These are phyloP conservation scores for Hemileccinum impolitum DNA, from an alignment of 768 basidiomycete genomes.

Conservation along the genomic window DNA sequence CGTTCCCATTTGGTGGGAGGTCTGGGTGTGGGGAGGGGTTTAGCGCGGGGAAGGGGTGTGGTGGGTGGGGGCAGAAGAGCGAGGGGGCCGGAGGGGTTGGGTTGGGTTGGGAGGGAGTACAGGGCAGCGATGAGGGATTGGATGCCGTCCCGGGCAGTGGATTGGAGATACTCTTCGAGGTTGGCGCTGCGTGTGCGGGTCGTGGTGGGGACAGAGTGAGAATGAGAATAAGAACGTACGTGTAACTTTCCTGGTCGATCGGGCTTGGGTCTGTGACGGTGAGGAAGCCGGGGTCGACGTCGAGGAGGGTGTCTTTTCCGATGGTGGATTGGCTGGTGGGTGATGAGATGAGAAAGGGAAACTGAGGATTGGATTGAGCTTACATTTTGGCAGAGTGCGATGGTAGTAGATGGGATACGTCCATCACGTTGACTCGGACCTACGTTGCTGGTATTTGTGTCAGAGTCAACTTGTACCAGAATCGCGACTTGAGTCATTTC, in stretches of 20 bases:
- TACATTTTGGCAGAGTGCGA: slow-evolving; percentile 71
- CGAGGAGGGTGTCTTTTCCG: slow-evolving; percentile 76
- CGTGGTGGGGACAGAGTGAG: not conserved
- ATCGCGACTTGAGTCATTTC: too few relatives aligned
- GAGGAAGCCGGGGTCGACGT: slow-evolving; percentile 79
- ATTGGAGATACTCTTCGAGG: slow-evolving; percentile 76
- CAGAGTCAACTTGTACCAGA: too few relatives aligned
- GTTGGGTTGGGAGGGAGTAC: slow-evolving; percentile 75
- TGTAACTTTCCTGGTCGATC: slow-evolving; percentile 80
- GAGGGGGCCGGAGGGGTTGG: slow-evolving; percentile 77
- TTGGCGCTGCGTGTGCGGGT: slow-evolving; percentile 49
- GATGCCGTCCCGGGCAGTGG: slow-evolving; percentile 75
- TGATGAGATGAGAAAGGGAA: not conserved
- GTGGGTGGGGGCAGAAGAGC: slow-evolving; percentile 76
- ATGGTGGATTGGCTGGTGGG: slow-evolving; percentile 56
- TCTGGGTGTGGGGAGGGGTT: slow-evolving; percentile 91
- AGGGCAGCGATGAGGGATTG: slow-evolving; percentile 79
- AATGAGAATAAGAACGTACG: slow-evolving; percentile 43
- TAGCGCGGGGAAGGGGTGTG: slow-evolving; percentile 81
- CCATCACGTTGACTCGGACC: too few relatives aligned
- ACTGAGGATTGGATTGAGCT: slow-evolving; percentile 24
- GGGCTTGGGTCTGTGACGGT: slow-evolving; percentile 86
- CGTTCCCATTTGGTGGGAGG: slow-evolving; percentile 95
- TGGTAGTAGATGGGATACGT: slow-evolving; percentile 77
- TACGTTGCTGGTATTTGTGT: too few relatives aligned